Conservation (phyloP, 768 basidiomycete genomes). For the Megacollybia marginata region DNA sequence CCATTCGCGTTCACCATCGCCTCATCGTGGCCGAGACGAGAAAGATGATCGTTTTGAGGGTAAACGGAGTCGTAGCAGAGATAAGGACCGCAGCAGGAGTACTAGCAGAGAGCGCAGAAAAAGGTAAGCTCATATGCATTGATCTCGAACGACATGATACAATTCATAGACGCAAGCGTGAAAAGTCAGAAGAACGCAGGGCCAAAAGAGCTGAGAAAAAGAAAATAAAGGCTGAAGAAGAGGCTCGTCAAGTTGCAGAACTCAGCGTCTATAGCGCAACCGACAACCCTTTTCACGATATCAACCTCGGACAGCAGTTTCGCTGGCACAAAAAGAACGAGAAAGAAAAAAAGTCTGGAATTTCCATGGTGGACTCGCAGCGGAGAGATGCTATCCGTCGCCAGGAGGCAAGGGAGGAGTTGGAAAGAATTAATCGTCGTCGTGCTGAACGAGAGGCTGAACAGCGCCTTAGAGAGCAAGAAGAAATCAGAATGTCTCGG, state of each 20-base stretch:
- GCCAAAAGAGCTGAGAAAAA: constrained; percentile 87
- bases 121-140: constrained; percentile 27
- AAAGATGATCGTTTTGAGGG: constrained; percentile 2
- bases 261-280: constrained; percentile 93
- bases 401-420: constrained; percentile 91
- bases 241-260: constrained; percentile 88
- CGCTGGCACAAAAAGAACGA: constrained; percentile 99
- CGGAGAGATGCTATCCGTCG: constrained; percentile 71
- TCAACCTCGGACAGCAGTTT: constrained; percentile 94
- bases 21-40: constrained; percentile 31
- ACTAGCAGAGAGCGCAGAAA: constrained; percentile 29
- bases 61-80: constrained; percentile 14
- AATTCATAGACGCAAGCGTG: constrained; percentile 62
- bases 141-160: not conserved
- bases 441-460: constrained; percentile 93
- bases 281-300: constrained; percentile 98
- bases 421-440: constrained; percentile 83
- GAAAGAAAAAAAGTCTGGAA: constrained; percentile 85
- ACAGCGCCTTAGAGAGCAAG: constrained; percentile 81
- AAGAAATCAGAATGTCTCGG: constrained; percentile 82
- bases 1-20: constrained; percentile 47
- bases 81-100: constrained; percentile 22
- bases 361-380: constrained; percentile 73
- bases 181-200: constrained; percentile 79
- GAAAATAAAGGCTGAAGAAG: constrained; percentile 76